Evolutionary conservation across 1,139 yeast species (phyloP).

Genomic region (Yamadazyma trypodendri): DNA sequence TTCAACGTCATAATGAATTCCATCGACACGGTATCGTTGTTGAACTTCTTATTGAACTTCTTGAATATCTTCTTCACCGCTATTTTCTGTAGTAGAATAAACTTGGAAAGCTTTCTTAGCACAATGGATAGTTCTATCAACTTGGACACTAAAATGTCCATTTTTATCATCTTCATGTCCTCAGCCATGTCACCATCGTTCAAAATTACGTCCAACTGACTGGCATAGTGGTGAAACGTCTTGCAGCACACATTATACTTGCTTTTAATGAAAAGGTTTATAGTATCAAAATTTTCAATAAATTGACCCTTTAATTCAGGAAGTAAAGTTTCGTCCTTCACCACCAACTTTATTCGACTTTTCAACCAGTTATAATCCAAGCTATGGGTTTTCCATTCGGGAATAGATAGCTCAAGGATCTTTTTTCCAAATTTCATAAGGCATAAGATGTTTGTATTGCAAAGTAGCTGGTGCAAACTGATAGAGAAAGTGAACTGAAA

Average conservation of each 20-base stretch:
- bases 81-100: conserved; percentile 74
- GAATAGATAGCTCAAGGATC: conserved; percentile 70
- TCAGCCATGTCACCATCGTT: conserved; percentile 6
- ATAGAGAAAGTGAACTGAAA: too few species aligned
- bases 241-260: conserved; percentile 61
- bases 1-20: conserved; percentile 40
- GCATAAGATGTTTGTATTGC: too few species aligned
- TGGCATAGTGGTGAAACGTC: conserved; percentile 25
- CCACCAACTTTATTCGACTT: conserved; percentile 40
- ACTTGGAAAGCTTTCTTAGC: conserved; percentile 70
- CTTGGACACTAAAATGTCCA: conserved; percentile 35
- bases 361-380: conserved; percentile 80
- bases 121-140: conserved; percentile 52
- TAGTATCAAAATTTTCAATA: conserved; percentile 49
- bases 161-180: conserved; percentile 17
- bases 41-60: conserved; percentile 67
- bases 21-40: conserved; percentile 30
- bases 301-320: conserved; percentile 31
- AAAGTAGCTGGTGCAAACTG: too few species aligned
- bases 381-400: conserved; percentile 85
- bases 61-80: conserved; percentile 80
- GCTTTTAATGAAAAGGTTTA: conserved; percentile 60
- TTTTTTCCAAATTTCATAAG: conserved; percentile 85
- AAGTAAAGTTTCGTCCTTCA: conserved; percentile 13
- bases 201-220: conserved; percentile 15